These are phyloP conservation scores for Spathaspora passalidarum DNA, from an alignment of 805 yeast species.

Conservation along the genomic window DNA sequence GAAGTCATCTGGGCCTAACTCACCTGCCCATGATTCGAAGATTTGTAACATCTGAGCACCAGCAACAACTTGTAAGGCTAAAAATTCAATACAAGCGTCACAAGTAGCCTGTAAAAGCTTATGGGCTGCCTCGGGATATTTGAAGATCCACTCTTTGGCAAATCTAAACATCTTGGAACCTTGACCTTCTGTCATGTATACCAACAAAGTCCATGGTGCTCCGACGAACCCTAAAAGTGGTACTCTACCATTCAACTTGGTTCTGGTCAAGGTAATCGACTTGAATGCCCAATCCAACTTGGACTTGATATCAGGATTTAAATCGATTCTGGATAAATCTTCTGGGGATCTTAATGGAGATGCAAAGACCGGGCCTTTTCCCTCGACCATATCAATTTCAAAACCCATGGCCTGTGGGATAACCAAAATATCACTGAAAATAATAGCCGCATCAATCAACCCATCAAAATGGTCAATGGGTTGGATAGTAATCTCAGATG, in stretches of 20 bases:
- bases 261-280: constrained; percentile 89
- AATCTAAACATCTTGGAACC: constrained; percentile 88
- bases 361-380: constrained; percentile 91
- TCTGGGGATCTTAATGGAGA: constrained; percentile 76
- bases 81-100: constrained; percentile 85
- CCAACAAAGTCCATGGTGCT: constrained; percentile 96
- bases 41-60: constrained; percentile 98
- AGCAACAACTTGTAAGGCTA: constrained; percentile 92
- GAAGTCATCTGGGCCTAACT: constrained; percentile 87
- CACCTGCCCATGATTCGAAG: constrained; percentile 98
- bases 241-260: constrained; percentile 81
- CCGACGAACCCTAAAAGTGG: constrained; percentile 96
- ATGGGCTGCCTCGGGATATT: constrained; percentile 70
- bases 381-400: constrained; percentile 90
- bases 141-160: constrained; percentile 90
- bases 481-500: constrained; percentile 91
- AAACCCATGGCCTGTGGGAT: constrained; percentile 98
- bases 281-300: constrained; percentile 93
- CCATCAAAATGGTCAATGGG: constrained; percentile 90
- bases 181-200: constrained; percentile 97
- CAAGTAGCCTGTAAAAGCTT: constrained; percentile 72
- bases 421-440: constrained; percentile 91
- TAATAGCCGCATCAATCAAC: constrained; percentile 92
- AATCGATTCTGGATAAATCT: constrained; percentile 58
- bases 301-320: constrained; percentile 67